These are phyloP conservation scores for Trichoderma semiorbis DNA, from an alignment of 2,329 filamentous ascomycete species.

Conservation along the genomic window DNA sequence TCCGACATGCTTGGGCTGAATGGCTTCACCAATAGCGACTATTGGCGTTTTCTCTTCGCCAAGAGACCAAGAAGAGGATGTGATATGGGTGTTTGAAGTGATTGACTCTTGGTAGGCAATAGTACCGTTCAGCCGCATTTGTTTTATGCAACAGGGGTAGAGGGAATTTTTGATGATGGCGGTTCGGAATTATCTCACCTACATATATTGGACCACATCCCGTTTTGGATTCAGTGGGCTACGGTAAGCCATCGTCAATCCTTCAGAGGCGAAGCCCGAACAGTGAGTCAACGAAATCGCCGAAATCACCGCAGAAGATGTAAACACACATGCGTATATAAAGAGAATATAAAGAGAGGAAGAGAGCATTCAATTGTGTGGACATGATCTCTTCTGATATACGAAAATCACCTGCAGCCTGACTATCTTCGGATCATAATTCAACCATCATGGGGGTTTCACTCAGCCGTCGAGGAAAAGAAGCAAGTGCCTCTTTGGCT, in stretches of 20 bases:
- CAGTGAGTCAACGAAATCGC: background rate
- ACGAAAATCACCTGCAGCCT: background rate
- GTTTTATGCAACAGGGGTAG: background rate
- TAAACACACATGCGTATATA: background rate
- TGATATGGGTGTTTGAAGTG: background rate
- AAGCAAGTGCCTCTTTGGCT: background rate
- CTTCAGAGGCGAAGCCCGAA: background rate
- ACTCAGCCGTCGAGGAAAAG: background rate
- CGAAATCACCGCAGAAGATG: background rate
- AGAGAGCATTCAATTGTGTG: background rate
- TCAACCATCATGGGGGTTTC: constrained; percentile 14
- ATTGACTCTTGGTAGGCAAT: background rate
- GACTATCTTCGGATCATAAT: background rate
- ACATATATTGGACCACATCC: background rate
- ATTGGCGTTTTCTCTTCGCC: background rate
- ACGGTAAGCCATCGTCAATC: background rate
- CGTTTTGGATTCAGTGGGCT: background rate
- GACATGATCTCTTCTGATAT: background rate
- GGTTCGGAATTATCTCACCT: background rate
- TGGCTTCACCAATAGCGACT: background rate
- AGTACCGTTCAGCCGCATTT: background rate
- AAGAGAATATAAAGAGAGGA: background rate
- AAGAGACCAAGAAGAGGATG: background rate
- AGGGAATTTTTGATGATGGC: background rate
- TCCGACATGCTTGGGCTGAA: background rate